Conservation (phyloP, 129 eudicot genomes). For the Flaveria ramosissima region DNA sequence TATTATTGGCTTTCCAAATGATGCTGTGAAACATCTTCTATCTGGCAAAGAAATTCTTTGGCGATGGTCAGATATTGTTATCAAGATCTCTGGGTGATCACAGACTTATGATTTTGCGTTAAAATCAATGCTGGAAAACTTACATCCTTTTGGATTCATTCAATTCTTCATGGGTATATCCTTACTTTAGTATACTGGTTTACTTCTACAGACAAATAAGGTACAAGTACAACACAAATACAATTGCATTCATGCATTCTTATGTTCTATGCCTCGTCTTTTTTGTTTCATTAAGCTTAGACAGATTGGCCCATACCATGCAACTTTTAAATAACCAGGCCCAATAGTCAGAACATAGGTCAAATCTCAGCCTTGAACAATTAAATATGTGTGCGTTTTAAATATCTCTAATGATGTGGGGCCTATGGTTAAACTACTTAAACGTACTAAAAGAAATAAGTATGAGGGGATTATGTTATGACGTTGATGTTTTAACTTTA, state of each 20-base stretch:
- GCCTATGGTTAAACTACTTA: neutral
- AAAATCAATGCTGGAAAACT: neutral
- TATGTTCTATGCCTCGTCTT: neutral
- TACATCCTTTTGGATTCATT: neutral
- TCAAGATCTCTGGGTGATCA: slow-evolving; percentile 25
- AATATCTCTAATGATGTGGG: too few species aligned
- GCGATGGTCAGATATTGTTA: slow-evolving; percentile 25
- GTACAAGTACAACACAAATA: neutral
- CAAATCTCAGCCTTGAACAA: neutral
- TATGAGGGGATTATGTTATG: neutral
- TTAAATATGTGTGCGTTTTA: too few species aligned
- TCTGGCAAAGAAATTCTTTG: slow-evolving; percentile 42
- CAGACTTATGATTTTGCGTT: neutral
- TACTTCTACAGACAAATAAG: neutral
- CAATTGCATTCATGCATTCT: neutral
- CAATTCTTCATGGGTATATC: neutral
- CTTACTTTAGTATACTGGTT: neutral
- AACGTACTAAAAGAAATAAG: neutral
- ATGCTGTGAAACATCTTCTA: slow-evolving; percentile 36
- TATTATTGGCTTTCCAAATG: slow-evolving; percentile 35
- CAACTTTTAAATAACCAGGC: neutral
- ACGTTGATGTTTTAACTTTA: slow-evolving; percentile 22
- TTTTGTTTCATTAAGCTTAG: neutral
- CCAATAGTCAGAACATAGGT: neutral
- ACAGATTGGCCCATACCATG: neutral